Base-by-base conservation (phyloP, 225 moss, liverwort and hornwort genomes). In the Physcomitrium patens region DNA sequence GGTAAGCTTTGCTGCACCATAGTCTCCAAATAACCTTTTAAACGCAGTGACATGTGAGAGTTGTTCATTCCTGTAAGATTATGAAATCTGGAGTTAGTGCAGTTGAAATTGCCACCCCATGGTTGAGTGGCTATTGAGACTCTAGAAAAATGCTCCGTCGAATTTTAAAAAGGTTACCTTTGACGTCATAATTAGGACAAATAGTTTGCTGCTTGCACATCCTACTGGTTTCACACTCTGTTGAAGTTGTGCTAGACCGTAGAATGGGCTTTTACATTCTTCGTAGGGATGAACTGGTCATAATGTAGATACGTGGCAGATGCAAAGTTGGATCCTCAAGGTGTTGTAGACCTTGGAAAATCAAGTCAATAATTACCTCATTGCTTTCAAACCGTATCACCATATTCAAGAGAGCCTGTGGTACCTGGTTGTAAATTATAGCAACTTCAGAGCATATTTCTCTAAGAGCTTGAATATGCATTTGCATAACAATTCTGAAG, bases 51-150 rank as follows among this genome's bases (percentile, higher is more conserved):
- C 20, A 50, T 63, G 42, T 43, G 52, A 24, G 63, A 77, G 53
- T 44, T 45, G 60, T 20, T 51, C 63, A 62, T 70, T 53, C 44
- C 11, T 77, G 77, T 45, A 9, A 63, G 62, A 48, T 52, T 66
- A 65, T 13, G 52, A 64, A 31, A 31, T 11, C 67, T 62, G 73
- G 60, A 62, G 79, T 73, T 73, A 64, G 14, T 57, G 71, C 24
- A 63, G 45, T 70, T 31, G 42, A 60, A 68, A 68, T 50, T 73
- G 67, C 73, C 51, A 44, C 60, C 73, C 73, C 79, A 73, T 49
- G 50, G 55, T 65, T 55, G 51, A 42, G 49, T 72, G 56, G 20
- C 56, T 44, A 78, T 26, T 10, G 24, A 54, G 24, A 74, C 23
- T 46, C 28, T 56, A 50, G 57, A 22, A 31, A 22, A 71, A 28